These are phyloP conservation scores for Coniochaeta pulveracea DNA, from an alignment of 2,329 filamentous ascomycete species.

Conservation along the genomic window DNA sequence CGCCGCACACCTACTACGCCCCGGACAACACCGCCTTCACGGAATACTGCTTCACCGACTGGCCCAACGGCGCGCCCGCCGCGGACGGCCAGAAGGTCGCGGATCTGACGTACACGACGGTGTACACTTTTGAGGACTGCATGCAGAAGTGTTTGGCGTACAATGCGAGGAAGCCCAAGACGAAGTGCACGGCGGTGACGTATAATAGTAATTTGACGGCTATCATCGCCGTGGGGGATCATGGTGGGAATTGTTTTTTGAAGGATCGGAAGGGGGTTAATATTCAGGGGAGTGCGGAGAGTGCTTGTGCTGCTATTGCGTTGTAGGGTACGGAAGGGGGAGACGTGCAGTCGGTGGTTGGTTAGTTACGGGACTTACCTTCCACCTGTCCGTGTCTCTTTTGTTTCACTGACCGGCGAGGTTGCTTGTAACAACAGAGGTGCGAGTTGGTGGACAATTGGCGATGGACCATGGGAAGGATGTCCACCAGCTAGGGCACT, in stretches of 20 bases:
- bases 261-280: conserved; percentile 11
- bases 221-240: conserved; percentile 6
- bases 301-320: conserved; percentile 1
- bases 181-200: conserved; percentile 9
- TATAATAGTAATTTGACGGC: conserved; percentile 12
- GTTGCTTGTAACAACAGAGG: too few relatives aligned
- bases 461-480: too few relatives aligned
- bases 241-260: conserved; percentile 11
- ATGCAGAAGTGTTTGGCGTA: conserved; percentile 10
- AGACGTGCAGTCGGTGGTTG: too few relatives aligned
- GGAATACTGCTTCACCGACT: conserved; percentile 6
- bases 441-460: too few relatives aligned
- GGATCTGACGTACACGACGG: conserved; percentile 6
- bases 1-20: conserved; percentile 3
- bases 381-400: too few relatives aligned
- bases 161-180: background rate
- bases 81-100: conserved; percentile 6
- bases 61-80: background rate
- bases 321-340: too few relatives aligned
- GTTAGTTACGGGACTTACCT: too few relatives aligned
- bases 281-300: conserved; percentile 1
- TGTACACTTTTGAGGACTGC: conserved; percentile 12
- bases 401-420: too few relatives aligned
- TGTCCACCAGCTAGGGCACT: too few relatives aligned
- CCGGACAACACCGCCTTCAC: conserved; percentile 1